Percentiles rank a stretch among this genome's conserved stretches.
phyloP scores from a whole-genome alignment of 441 rosid species.

The Cnidoscolus chayamansa region DNA sequence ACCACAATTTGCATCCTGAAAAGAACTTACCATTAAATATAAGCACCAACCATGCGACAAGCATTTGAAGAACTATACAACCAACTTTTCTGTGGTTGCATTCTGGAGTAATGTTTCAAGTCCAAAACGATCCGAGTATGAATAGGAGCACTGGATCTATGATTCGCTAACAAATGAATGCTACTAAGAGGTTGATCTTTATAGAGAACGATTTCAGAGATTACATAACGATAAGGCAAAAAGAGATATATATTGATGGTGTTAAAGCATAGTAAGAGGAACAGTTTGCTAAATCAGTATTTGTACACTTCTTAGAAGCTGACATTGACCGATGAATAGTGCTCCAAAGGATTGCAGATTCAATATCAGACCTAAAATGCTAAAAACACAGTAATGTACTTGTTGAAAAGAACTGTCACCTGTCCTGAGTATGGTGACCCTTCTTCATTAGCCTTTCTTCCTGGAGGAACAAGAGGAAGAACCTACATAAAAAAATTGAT shows the following conservation, averaged over 20 bases:
- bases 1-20: slow-evolving; percentile 95
- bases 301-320: no score
- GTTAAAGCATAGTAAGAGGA: no score
- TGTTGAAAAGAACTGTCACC: slow-evolving; percentile 38
- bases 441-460: slow-evolving; percentile 47
- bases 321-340: no score
- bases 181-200: no score
- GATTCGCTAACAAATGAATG: no score
- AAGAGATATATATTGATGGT: no score
- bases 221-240: no score
- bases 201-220: no score
- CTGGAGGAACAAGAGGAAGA: slow-evolving; percentile 95
- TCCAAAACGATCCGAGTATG: no score
- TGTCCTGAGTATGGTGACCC: slow-evolving; percentile 93
- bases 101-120: background rate
- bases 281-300: no score
- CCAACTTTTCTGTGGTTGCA: background rate
- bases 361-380: background rate
- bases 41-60: background rate
- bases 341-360: background rate
- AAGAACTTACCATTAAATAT: slow-evolving; percentile 15
- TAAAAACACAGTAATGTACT: background rate
- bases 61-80: background rate
- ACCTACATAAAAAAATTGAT: slow-evolving; percentile 42
- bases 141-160: no score